Evolutionary conservation across 2,329 filamentous ascomycete species (phyloP), one percentile per base, ranked within the genome.

Genomic region (Alternaria gansuensis): DNA sequence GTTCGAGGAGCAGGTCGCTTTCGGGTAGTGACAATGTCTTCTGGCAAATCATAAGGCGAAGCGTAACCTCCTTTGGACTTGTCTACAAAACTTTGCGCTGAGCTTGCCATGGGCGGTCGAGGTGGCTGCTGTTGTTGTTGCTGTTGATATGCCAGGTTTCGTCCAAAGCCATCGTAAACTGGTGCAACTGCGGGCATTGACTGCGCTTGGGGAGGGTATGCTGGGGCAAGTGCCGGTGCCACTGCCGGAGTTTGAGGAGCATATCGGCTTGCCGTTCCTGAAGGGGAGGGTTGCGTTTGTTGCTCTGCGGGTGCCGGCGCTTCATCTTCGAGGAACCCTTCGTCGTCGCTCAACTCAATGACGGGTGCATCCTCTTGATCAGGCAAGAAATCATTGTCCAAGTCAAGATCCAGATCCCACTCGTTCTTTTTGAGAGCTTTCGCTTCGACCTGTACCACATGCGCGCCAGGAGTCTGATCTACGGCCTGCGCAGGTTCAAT

Each of bases 11-110:
- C 68, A 37, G 73, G 67, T 56, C 81, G 90, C 89, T 75, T 88
- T 83, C 70, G 90, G 26, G 83, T 87, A 67, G 90, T 90, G 28
- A 90, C 85, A 29, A 99, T 85, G 54, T 97, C 94, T 78, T 95
- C 91, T 4, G 95, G 95, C 21, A 99, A 83, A 79, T 99, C 96
- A 70, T 97, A 99, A 0, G 95, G 95, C 21, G 94, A 98, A 48
- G 90, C 85, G 75, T 99, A 99, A 7, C 94, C 93, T 55, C 91
- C 91, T 78, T 96, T 98, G 3, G 92, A 82, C 77, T 96, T 96
- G 76, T 94, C 90, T 5, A 86, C 92, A 77, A 97, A 99, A 77
- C 94, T 98, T 74, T 96, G 88, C 1, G 80, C 75, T 34, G 75
- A 76, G 39, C 70, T 74, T 24, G 75, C 87, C 83, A 77, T 87